Percentiles rank a stretch among this genome's conserved stretches.
Evolutionary conservation across 2,329 filamentous ascomycete species (phyloP).

Genomic region (Mariannaea sp.): DNA sequence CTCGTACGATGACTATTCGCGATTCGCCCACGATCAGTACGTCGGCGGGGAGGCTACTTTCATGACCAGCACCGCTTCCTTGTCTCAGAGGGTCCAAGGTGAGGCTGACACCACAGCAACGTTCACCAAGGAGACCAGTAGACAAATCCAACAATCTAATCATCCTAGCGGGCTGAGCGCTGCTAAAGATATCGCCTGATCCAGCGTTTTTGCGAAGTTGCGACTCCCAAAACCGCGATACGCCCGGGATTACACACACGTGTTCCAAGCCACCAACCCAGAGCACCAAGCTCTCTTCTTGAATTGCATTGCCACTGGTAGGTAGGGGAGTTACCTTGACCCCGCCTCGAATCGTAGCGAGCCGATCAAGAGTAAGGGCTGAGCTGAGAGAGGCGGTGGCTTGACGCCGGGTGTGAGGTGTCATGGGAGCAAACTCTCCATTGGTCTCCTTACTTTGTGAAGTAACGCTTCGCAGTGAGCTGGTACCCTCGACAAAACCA

Average conservation of each 20-base stretch:
- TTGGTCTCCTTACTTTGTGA: constrained; percentile 43
- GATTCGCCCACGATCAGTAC: constrained; percentile 61
- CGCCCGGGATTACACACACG: constrained; percentile 59
- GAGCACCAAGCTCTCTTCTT: constrained; percentile 60
- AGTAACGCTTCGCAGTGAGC: constrained; percentile 53
- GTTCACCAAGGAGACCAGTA: constrained; percentile 61
- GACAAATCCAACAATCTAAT: constrained; percentile 58
- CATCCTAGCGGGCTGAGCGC: constrained; percentile 60
- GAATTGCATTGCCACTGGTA: constrained; percentile 47
- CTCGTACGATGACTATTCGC: constrained; percentile 58
- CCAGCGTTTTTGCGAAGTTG: constrained; percentile 57
- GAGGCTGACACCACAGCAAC: constrained; percentile 57
- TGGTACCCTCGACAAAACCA: constrained; percentile 65
- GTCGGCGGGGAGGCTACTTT: constrained; percentile 56
- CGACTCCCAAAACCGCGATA: constrained; percentile 64
- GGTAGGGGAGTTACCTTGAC: constrained; percentile 56
- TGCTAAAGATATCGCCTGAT: constrained; percentile 61
- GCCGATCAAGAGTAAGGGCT: constrained; percentile 53
- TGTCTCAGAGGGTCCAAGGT: constrained; percentile 45
- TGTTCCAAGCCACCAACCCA: constrained; percentile 63
- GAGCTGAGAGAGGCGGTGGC: constrained; percentile 52
- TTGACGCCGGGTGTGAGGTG: constrained; percentile 63
- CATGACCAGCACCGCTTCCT: constrained; percentile 28
- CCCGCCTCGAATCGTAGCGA: constrained; percentile 57
- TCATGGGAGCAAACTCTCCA: constrained; percentile 66